phyloP scores from a whole-genome alignment of 257 asterid species.

The Striga asiatica region DNA sequence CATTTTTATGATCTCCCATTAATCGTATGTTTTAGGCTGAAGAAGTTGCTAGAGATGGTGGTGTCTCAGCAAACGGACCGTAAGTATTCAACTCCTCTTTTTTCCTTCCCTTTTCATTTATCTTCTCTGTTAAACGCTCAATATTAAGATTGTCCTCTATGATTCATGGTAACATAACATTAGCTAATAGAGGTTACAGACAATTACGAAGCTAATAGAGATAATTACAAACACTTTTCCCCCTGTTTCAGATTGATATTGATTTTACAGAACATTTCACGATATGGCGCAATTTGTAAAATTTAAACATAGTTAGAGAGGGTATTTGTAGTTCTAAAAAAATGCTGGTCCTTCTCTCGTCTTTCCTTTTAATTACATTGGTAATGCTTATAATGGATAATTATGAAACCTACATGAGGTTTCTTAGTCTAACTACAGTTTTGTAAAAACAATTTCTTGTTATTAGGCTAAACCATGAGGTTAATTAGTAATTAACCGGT shows the following conservation, averaged over 20 bases:
- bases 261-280: not conserved
- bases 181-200: not conserved
- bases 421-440: not conserved
- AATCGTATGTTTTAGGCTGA: conserved; percentile 51
- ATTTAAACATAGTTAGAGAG: not conserved
- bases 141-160: not conserved
- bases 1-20: not conserved
- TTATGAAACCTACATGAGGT: not conserved
- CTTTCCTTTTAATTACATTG: not conserved
- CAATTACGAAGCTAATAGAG: too few species aligned
- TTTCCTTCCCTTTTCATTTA: not conserved
- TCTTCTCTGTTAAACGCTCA: too few species aligned
- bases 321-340: not conserved
- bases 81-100: conserved; percentile 27
- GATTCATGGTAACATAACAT: not conserved
- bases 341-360: too few species aligned
- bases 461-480: not conserved
- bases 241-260: not conserved
- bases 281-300: not conserved
- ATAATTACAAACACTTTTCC: not conserved
- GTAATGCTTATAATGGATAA: not conserved
- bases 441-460: too few species aligned
- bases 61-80: conserved; percentile 69
- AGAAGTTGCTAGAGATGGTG: conserved; percentile 87
- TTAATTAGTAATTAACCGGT: not conserved